Percentiles rank a stretch among this genome's conserved stretches.
Conservation (phyloP, 306 rosid genomes). For the Rubus parviflorus region DNA sequence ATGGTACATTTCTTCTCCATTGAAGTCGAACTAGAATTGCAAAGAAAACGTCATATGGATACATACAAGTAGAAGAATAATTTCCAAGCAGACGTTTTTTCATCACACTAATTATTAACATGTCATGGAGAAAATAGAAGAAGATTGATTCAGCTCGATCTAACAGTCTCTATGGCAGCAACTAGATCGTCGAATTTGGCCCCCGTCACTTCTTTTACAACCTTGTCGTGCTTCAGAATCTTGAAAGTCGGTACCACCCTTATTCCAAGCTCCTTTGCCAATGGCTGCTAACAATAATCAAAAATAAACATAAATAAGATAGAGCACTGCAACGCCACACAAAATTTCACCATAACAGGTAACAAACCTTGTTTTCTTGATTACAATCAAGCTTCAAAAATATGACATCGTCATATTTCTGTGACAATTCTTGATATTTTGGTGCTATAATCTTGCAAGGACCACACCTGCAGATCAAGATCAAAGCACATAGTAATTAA, state of each 20-base stretch:
- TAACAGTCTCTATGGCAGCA: slow-evolving; percentile 66
- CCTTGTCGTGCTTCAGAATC: slow-evolving; percentile 72
- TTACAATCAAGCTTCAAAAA: slow-evolving; percentile 95
- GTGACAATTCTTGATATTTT: slow-evolving; percentile 62
- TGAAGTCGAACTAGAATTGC: slow-evolving; percentile 7
- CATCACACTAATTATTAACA: slow-evolving; percentile 20
- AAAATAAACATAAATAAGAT: neutral
- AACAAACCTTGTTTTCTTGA: slow-evolving; percentile 80
- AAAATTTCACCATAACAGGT: neutral
- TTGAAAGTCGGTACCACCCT: slow-evolving; percentile 96
- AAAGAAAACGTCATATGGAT: slow-evolving; percentile 6
- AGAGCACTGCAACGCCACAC: neutral
- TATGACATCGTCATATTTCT: slow-evolving; percentile 80
- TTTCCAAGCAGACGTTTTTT: slow-evolving; percentile 8
- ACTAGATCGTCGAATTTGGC: slow-evolving; percentile 89
- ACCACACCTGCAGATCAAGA: slow-evolving; percentile 71
- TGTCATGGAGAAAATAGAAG: neutral
- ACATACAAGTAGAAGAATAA: slow-evolving; percentile 27
- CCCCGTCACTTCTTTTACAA: slow-evolving; percentile 86
- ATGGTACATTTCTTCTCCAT: slow-evolving; percentile 1
- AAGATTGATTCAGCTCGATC: slow-evolving; percentile 49
- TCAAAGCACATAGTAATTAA: neutral
- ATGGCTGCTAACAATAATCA: slow-evolving; percentile 52
- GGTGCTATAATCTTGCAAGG: slow-evolving; percentile 99
- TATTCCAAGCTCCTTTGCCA: slow-evolving; percentile 97